These are phyloP conservation scores for Blastobotrys serpentis DNA, from an alignment of 1,139 yeast genomes.

Conservation along the genomic window DNA sequence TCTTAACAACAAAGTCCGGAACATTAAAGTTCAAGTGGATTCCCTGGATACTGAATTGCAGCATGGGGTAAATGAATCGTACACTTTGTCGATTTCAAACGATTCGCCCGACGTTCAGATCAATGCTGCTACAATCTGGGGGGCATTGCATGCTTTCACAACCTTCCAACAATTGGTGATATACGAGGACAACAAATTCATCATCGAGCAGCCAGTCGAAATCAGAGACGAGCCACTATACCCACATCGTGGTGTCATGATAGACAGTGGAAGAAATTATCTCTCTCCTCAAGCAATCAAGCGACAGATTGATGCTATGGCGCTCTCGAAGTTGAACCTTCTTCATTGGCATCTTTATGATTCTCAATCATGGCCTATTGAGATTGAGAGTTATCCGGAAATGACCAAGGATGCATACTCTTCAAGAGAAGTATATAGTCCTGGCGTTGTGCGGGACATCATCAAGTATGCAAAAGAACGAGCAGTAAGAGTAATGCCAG, in stretches of 20 bases:
- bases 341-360: constrained; percentile 51
- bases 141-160: constrained; percentile 47
- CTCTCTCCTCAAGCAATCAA: constrained; percentile 37
- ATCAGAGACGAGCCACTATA: constrained; percentile 45
- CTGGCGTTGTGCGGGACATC: constrained; percentile 38
- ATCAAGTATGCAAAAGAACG: constrained; percentile 42
- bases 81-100: constrained; percentile 31
- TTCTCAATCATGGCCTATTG: constrained; percentile 50
- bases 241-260: constrained; percentile 47
- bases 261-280: constrained; percentile 48
- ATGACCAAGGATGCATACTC: constrained; percentile 48
- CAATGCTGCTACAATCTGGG: constrained; percentile 45
- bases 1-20: constrained; percentile 4
- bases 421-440: constrained; percentile 38
- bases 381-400: constrained; percentile 42
- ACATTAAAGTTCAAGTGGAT: constrained; percentile 28
- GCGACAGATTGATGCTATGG: constrained; percentile 47
- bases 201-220: constrained; percentile 42
- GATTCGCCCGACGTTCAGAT: constrained; percentile 32
- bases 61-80: constrained; percentile 47
- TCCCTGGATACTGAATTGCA: constrained; percentile 41
- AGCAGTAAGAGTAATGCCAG: constrained; percentile 50
- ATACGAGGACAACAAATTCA: constrained; percentile 30
- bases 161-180: constrained; percentile 49
- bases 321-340: constrained; percentile 45